Percentiles rank a stretch among this genome's conserved stretches.
Conservation (phyloP, 768 basidiomycete genomes). For the Suillus discolor region DNA sequence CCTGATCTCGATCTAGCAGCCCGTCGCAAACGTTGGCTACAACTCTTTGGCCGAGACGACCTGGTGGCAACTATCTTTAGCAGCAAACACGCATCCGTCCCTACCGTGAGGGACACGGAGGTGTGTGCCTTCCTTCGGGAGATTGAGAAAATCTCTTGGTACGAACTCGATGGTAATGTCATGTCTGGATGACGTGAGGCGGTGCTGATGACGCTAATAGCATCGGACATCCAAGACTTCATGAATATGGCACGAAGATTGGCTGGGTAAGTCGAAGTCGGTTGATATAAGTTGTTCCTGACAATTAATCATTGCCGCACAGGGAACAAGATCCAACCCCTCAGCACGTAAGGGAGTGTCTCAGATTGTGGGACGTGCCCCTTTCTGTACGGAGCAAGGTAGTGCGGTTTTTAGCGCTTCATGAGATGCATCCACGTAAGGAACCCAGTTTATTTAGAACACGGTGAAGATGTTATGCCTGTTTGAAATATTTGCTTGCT, state of each 20-base stretch:
- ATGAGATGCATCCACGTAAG: background rate
- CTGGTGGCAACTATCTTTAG: background rate
- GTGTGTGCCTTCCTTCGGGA: background rate
- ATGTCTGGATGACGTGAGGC: background rate
- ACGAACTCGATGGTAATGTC: background rate
- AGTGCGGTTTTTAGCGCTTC: background rate
- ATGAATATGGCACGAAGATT: background rate
- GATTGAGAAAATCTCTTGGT: background rate
- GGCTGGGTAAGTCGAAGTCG: background rate
- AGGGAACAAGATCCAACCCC: background rate
- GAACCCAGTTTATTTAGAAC: background rate
- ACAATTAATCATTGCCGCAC: background rate
- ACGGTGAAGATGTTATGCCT: background rate
- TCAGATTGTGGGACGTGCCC: background rate
- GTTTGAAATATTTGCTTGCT: background rate
- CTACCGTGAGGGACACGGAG: background rate
- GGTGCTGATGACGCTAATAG: background rate
- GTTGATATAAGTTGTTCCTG: background rate
- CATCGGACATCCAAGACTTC: background rate
- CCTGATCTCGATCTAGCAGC: background rate
- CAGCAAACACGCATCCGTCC: background rate
- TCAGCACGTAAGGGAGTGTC: background rate
- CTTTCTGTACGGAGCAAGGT: background rate
- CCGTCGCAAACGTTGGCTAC: background rate
- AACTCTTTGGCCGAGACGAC: background rate